Base-by-base conservation (phyloP, 2,329 filamentous ascomycete genomes). In the Neoscytalidium dimidiatum region DNA sequence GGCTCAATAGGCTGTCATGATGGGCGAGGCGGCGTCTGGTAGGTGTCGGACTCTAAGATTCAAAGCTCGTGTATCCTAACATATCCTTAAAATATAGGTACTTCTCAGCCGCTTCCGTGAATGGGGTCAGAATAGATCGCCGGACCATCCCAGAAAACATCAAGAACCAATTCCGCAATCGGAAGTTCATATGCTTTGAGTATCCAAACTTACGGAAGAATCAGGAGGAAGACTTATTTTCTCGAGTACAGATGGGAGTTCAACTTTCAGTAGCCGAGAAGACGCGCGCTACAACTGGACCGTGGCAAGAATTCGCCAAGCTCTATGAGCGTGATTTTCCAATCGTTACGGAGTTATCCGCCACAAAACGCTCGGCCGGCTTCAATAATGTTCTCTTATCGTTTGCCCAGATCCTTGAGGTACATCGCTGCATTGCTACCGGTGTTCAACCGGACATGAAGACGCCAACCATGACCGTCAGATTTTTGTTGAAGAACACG, bases 201-300 rank as follows among this genome's bases (percentile, higher is more conserved):
- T 83, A 80, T 67, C 67, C 71, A 5, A 71, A 79, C 21, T 68
- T 84, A 3, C 73, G 70, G 3, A 66, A 71, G 13, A 72, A 75
- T 13, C 80, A 82, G 61, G 81, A 83, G 66, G 81, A 83, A 64
- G 82, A 82, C 11, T 74, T 83, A 56, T 83, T 83, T 66, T 77
- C 80, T 6, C 72, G 81, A 14, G 81, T 83, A 0, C 81, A 84
- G 61, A 75, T 79, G 66, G 82, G 81, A 8, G 70, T 83, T 6
- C 77, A 78, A 31, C 74, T 83, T 3, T 80, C 75, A 3, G 71
- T 74, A 8, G 81, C 80, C 0, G 82, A 83, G 67, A 82, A 81
- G 68, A 78, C 83, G 70, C 76, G 78, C 53, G 82, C 81, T 21
- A 76, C 77, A 56, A 78, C 75, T 0, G 81, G 80, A 0, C 74